These are phyloP conservation scores for Sorghum bicolor DNA, from an alignment of 176 grass and related monocot species.

Conservation along the genomic window Sorghum_bicolor_NCBIv3 NC_012875.2:58292501-58293000, in stretches of 20 bases:
- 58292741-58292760: constrained; percentile 54
- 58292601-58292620: constrained; percentile 57
- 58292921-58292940: constrained; percentile 29
- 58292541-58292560: constrained; percentile 59
- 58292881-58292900: constrained; percentile 31
- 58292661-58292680: constrained; percentile 51
- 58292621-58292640: constrained; percentile 15
- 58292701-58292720: constrained; percentile 24
- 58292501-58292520: constrained; percentile 40
- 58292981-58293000: constrained; percentile 32
- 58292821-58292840: constrained; percentile 49
- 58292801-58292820: constrained; percentile 46
- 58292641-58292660: constrained; percentile 58
- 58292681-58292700: constrained; percentile 47
- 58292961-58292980: constrained; percentile 31
- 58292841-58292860: constrained; percentile 34
- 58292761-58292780: constrained; percentile 40
- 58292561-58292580: constrained; percentile 43
- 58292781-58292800: constrained; percentile 44
- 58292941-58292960: constrained; percentile 49
- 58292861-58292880: constrained; percentile 53
- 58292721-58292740: background rate
- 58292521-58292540: constrained; percentile 21
- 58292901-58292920: constrained; percentile 24
- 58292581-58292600: constrained; percentile 58